Base-by-base conservation (phyloP, 176 grass and related monocot genomes). In the Oryza meyeriana region DNA sequence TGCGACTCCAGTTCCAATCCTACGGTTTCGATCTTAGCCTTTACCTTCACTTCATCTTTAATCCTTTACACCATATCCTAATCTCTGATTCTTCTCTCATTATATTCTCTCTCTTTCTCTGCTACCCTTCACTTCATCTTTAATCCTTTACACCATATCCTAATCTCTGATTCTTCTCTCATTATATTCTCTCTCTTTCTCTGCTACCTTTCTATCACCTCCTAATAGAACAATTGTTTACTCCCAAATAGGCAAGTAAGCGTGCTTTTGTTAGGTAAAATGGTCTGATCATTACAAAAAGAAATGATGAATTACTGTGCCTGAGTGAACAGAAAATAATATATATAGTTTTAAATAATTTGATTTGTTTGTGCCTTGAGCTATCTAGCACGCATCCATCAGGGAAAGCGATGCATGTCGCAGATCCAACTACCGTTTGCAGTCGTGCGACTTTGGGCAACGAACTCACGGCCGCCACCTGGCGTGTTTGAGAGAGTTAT, bases 331-430 rank as follows among this genome's bases (percentile, higher is more conserved):
- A 26, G 10, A 24, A 17, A 16, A 29, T 2, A 79, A 52, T 34
- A 2, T 55, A 55, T 17, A 8, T 6, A 9, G 48, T 55, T 55
- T 20, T 22, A 55, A 55, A 22, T 8, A 22, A 17, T 17, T 45
- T 17, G 6, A 47, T 47, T 47, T 22, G 39, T 3, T 8, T 28
- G 41, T 6, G 30, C 20, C 31, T 27, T 29, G 58, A 66, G 16
- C 30, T 55, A 13, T 12, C 14, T 41, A 47, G 8, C 7, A 10
- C 24, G 42, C 42, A 66, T 75, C 81, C 22, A 33, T 36, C 58
- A 33, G 22, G 14, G 75, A 88, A 41, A 88, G 61, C 61, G 86
- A 88, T 69, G 47, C 44, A 44, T 73, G 50, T 32, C 26, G 63
- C 24, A 10, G n/a, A 64, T 36, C 35, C 75, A 88, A 74, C 81